Percentiles rank a stretch among this genome's conserved stretches.
These are phyloP conservation scores for Pleurozium schreberi DNA, from an alignment of 225 moss, liverwort and hornwort genomes.

Conservation along the genomic window DNA sequence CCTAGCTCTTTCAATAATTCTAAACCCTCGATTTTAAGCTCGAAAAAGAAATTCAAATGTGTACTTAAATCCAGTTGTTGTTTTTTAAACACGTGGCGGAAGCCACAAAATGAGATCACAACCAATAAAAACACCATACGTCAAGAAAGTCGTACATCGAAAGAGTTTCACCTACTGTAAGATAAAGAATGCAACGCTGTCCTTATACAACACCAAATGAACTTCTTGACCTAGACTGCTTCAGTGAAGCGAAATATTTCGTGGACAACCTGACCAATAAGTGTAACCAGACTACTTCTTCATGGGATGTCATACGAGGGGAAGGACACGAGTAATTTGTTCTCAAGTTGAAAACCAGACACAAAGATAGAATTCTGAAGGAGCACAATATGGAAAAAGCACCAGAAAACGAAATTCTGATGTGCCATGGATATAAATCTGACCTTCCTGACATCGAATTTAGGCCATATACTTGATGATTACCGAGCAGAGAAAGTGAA, in stretches of 20 bases:
- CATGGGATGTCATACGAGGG: background rate
- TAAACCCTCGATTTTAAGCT: background rate
- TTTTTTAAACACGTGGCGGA: too few species aligned
- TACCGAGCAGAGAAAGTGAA: background rate
- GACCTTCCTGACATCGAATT: background rate
- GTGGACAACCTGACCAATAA: background rate
- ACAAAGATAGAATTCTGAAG: background rate
- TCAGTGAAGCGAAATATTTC: background rate
- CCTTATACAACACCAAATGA: background rate
- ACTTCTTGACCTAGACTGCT: background rate
- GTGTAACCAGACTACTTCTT: background rate
- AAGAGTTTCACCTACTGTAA: background rate
- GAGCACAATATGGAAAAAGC: background rate
- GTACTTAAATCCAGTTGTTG: background rate
- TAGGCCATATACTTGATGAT: background rate
- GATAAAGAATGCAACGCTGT: background rate
- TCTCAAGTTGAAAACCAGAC: background rate
- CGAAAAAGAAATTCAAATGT: background rate
- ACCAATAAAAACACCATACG: background rate
- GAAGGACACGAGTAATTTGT: background rate
- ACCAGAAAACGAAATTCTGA: background rate
- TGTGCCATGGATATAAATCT: background rate
- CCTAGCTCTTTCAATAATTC: background rate
- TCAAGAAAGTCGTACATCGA: background rate
- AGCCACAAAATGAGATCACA: background rate